Evolutionary conservation across 208 protist genomes (phyloP).

Genomic region (Trypanosoma brucei): DNA sequence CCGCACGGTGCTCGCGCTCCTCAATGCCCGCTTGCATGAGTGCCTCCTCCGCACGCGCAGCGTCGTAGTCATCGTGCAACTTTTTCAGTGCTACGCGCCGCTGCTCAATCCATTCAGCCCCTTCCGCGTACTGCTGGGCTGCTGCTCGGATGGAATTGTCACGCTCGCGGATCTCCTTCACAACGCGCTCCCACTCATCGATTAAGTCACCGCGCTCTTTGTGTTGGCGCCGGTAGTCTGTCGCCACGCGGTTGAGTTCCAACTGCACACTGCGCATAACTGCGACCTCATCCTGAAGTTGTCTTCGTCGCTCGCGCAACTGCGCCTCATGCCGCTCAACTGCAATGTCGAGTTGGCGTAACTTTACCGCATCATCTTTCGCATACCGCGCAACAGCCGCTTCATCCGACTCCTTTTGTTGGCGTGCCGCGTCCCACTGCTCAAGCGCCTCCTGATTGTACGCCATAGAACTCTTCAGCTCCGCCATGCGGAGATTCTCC

Average conservation of each 20-base stretch:
- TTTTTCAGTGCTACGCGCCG: constrained; percentile 43
- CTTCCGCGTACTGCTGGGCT: constrained; percentile 71
- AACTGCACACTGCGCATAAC: constrained; percentile 83
- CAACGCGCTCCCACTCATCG: constrained; percentile 87
- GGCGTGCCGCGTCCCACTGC: constrained; percentile 90
- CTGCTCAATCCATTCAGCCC: constrained; percentile 61
- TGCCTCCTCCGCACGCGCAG: constrained; percentile 41
- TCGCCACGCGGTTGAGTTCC: constrained; percentile 90
- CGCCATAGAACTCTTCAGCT: constrained; percentile 85
- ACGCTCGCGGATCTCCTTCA: constrained; percentile 79
- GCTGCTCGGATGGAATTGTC: constrained; percentile 82
- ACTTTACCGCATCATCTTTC: constrained; percentile 82
- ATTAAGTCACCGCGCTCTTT: constrained; percentile 83
- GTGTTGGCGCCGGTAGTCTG: constrained; percentile 88
- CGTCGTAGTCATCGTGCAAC: constrained; percentile 25
- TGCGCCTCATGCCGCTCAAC: constrained; percentile 71
- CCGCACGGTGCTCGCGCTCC: constrained; percentile 47
- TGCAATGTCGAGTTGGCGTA: constrained; percentile 77
- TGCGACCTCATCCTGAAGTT: constrained; percentile 74
- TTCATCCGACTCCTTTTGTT: constrained; percentile 93
- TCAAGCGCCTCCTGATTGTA: constrained; percentile 94
- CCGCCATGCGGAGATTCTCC: constrained; percentile 89
- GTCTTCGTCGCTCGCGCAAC: constrained; percentile 45
- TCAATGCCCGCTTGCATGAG: constrained; percentile 48
- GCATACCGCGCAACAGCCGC: constrained; percentile 87